Percentiles rank a stretch among this genome's conserved stretches.
Conservation (phyloP, 352 stramenopile genomes). For the Phytophthora nicotianae region DNA sequence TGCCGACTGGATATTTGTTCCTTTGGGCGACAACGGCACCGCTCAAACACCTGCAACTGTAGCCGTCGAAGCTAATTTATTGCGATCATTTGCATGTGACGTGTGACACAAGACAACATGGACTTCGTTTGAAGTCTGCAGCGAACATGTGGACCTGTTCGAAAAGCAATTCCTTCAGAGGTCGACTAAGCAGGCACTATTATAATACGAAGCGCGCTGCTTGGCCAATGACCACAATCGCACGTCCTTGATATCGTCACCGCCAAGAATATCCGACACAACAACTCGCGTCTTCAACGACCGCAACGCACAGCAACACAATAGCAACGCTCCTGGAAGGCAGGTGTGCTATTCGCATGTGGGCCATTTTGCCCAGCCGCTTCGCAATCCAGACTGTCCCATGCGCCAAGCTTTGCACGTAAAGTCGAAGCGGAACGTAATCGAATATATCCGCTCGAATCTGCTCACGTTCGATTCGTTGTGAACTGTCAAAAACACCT, state of each 20-base stretch:
- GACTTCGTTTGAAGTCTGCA: too few relatives aligned
- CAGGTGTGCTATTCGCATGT: not conserved
- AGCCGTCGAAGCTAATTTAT: too few relatives aligned
- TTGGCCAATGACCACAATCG: not conserved
- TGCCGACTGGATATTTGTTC: not conserved
- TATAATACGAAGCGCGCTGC: not conserved
- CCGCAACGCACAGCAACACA: not conserved
- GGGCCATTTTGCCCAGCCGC: conserved; percentile 8
- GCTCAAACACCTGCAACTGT: not conserved
- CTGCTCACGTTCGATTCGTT: not conserved
- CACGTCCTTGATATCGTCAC: not conserved
- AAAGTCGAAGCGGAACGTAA: conserved; percentile 6
- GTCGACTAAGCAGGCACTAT: not conserved
- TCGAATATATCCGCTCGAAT: not conserved
- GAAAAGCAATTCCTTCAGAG: too few relatives aligned
- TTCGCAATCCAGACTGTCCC: conserved; percentile 17
- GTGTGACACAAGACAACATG: not conserved
- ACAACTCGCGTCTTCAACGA: not conserved
- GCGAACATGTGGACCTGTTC: too few relatives aligned
- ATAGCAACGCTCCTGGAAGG: conserved; percentile 2
- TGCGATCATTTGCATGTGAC: too few relatives aligned
- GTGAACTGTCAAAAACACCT: not conserved
- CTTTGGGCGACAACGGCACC: not conserved
- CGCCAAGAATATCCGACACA: not conserved
- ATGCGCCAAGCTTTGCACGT: conserved; percentile 4